Evolutionary conservation across 2,329 filamentous ascomycete species (phyloP), one percentile per base, ranked within the genome.

Genomic region (Aspergillus calidoustus): DNA sequence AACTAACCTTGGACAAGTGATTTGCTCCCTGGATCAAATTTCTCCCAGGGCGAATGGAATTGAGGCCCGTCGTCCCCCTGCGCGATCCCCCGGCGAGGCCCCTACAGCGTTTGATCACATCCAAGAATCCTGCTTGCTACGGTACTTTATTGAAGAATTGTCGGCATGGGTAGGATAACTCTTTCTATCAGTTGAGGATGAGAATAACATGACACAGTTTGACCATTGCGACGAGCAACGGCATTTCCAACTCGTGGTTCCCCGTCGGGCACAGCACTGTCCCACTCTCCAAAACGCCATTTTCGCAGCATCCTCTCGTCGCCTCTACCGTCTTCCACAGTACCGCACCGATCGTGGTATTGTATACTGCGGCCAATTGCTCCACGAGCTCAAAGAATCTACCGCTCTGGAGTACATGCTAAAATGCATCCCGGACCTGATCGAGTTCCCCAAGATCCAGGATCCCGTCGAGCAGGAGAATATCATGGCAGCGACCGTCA

Each of bases 401-500:
- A 67, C 65, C 1, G 65, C 68, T 2, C 50, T 70, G 1, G 68
- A 70, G 38, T 70, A 68, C 49, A 67, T 68, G 59, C 56, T 70
- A 1, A 66, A 62, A 38, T 70, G 67, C 22, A 69, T 70, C 17
- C 67, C 68, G 0, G 68, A 64, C 7, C 63, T 70, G 4, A 30
- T 67, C 11, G 56, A 52, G 9, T 69, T 68, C 34, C 68, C 64
- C 4, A 44, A 65, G 7, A 61, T 65, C 2, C 55, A 61, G 9
- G 64, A 71, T 34, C 62, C 58, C 0, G 19, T 30, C 1, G 52
- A 69, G 2, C 69, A 71, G 47, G 69, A 71, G 31, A 71, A 67
- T 15, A 65, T 71, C 7, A 71, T 71, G 68, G 68, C 67, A 3
- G 68, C 69, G 1, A 66, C 68, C 1, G 67, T 71, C 1, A 71